Percentiles rank a stretch among this genome's conserved stretches.
These are phyloP conservation scores for Musa acuminata DNA, from an alignment of 176 grass and related monocot genomes.

Conservation along the genomic window DNA sequence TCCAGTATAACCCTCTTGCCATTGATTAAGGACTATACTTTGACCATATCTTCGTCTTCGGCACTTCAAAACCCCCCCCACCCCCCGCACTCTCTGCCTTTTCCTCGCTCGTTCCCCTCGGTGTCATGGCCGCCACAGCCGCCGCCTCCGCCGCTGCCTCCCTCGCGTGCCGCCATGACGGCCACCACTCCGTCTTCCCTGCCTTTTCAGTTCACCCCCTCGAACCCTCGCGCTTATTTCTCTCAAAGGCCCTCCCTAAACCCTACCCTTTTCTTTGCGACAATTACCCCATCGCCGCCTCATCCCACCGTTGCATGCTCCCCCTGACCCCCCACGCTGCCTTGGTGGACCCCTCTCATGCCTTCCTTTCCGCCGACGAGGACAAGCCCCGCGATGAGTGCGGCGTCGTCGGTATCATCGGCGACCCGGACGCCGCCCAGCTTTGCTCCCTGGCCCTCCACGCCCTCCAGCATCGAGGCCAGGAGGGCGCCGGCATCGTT, in stretches of 20 bases:
- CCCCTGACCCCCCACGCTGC: constrained; percentile 16
- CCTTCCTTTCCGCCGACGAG: constrained; percentile 29
- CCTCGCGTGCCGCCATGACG: constrained; percentile 21
- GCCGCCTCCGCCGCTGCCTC: constrained; percentile 7
- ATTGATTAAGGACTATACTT: no score
- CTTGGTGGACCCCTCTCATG: background rate
- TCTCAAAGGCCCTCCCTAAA: background rate
- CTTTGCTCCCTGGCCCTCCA: constrained; percentile 70
- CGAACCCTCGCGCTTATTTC: background rate
- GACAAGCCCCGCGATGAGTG: constrained; percentile 96
- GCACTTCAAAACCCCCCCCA: no score
- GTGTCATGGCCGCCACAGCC: background rate
- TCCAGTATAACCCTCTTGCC: no score
- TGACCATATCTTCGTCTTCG: no score
- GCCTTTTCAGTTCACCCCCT: background rate
- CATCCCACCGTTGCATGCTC: background rate
- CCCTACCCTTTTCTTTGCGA: background rate
- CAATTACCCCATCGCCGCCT: background rate
- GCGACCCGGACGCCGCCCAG: constrained; percentile 59
- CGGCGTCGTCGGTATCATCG: constrained; percentile 72
- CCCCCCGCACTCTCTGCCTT: no score
- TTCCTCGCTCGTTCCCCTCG: no score
- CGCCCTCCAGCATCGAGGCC: constrained; percentile 71
- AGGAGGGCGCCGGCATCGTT: constrained; percentile 84
- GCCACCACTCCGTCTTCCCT: background rate